Conservation (phyloP, 2,329 filamentous ascomycete genomes). For the Cytospora schulzeri region DNA sequence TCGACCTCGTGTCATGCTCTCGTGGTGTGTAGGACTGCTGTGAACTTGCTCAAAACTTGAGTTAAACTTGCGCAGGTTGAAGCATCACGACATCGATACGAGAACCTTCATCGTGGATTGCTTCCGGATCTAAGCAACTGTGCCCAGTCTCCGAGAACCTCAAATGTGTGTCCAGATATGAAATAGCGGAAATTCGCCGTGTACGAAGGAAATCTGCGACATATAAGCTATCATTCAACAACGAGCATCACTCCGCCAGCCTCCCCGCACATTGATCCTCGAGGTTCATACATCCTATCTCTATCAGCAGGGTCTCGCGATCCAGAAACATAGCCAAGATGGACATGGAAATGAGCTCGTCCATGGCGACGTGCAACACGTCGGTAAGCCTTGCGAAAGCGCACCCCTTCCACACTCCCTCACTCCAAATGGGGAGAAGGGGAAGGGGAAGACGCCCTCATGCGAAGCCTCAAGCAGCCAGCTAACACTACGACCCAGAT, state of each 20-base stretch:
- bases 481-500: conserved; percentile 13
- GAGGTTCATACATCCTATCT: neutral
- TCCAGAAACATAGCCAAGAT: conserved; percentile 10
- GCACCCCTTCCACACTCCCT: too few relatives aligned
- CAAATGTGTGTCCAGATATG: too few relatives aligned
- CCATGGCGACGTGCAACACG: conserved; percentile 21
- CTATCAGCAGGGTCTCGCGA: neutral
- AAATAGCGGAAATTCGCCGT: neutral
- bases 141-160: too few relatives aligned
- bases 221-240: neutral
- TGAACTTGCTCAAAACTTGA: conserved; percentile 13
- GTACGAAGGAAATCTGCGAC: neutral
- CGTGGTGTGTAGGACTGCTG: neutral
- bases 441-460: too few relatives aligned
- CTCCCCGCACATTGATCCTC: neutral
- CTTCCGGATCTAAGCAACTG: too few relatives aligned
- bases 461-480: neutral
- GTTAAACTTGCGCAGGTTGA: neutral
- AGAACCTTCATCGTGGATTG: neutral
- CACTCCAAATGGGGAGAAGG: too few relatives aligned
- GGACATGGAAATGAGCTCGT: conserved; percentile 24
- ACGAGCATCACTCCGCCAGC: neutral
- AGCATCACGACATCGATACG: neutral
- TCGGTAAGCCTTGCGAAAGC: conserved; percentile 26
- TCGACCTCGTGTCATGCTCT: conserved; percentile 13